Evolutionary conservation across 2,329 filamentous ascomycete genomes (phyloP), one percentile per base, ranked within the genome.

Genomic region (Fusarium duplospermum): DNA sequence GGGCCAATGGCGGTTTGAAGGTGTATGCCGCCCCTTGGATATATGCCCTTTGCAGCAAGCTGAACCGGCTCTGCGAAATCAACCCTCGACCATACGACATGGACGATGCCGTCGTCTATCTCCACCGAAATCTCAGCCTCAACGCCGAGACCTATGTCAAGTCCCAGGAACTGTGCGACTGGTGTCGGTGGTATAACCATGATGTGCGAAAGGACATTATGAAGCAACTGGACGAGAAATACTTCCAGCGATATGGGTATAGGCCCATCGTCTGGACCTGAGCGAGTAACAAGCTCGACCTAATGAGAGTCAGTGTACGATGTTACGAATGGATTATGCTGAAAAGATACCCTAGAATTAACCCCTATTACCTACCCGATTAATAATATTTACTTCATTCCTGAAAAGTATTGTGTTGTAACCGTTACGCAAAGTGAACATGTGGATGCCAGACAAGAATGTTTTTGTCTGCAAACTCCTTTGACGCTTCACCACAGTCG

Each of bases 21-120:
- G 71, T 77, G 1, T 76, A 71, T 42, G 73, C 73, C 16, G 73
- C 75, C 14, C 75, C 75, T 0, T 77, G 75, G 75, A 62, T 62
- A 7, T 77, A 73, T 59, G 75, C 73, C 1, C 18, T 77, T 2
- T 77, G 73, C 63, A 70, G 64, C 42, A 77, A 77, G 22, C 69
- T 77, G 57, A 74, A 73, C 35, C 67, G 76, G 16, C 57, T 76
- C 31, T 67, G 52, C n/a, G 73, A 75, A 13, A 65, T 63, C 27
- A 64, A 74, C 29, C 24, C 62, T 11, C 71, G 75, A 38, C 50
- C 66, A 18, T 67, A 76, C 50, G 75, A 77, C 29, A 65, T 76
- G 69, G 70, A 63, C 1, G 75, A 77, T 22, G 73, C 75, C 7
- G 67, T 77, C 9, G 62, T 62, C 18, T 77, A 77, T 64, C 57